These are phyloP conservation scores for Crepidotus variabilis DNA, from an alignment of 768 basidiomycete genomes.

Conservation along the genomic window DNA sequence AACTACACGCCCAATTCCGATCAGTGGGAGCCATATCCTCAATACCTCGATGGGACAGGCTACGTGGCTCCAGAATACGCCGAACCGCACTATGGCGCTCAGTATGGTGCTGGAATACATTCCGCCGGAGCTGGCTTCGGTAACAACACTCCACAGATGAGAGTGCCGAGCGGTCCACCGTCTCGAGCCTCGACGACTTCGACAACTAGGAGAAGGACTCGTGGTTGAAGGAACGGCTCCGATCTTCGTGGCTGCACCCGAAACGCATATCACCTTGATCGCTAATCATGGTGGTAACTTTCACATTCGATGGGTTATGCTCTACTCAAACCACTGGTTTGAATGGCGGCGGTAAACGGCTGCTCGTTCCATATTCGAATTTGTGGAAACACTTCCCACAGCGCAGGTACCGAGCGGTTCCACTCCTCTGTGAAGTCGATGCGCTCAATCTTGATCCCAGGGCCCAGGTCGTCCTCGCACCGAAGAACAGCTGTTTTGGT, in stretches of 20 bases:
- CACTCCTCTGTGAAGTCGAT: too few relatives aligned
- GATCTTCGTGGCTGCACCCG: not conserved
- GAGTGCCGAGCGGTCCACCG: not conserved
- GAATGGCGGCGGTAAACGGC: too few relatives aligned
- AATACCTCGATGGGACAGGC: slow-evolving; percentile 6
- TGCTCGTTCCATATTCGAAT: too few relatives aligned
- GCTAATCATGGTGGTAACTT: not conserved
- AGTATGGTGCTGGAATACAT: slow-evolving; percentile 15
- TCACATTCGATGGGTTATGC: not conserved
- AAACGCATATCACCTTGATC: not conserved
- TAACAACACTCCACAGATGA: not conserved
- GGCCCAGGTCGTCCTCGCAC: too few relatives aligned
- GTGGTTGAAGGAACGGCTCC: not conserved
- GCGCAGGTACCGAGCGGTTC: too few relatives aligned
- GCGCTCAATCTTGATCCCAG: too few relatives aligned
- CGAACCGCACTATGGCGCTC: slow-evolving; percentile 14
- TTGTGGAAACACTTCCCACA: too few relatives aligned
- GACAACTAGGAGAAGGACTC: not conserved
- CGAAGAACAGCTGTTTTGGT: too few relatives aligned
- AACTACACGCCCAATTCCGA: not conserved
- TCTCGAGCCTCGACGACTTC: not conserved
- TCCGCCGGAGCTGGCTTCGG: slow-evolving; percentile 8
- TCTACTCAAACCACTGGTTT: not conserved
- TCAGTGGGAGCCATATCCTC: slow-evolving; percentile 10
- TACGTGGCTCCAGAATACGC: slow-evolving; percentile 13